Percentiles rank a stretch among this genome's conserved stretches.
Conservation (phyloP, 169 alveolate species). For the Plasmodium gaboni region DNA sequence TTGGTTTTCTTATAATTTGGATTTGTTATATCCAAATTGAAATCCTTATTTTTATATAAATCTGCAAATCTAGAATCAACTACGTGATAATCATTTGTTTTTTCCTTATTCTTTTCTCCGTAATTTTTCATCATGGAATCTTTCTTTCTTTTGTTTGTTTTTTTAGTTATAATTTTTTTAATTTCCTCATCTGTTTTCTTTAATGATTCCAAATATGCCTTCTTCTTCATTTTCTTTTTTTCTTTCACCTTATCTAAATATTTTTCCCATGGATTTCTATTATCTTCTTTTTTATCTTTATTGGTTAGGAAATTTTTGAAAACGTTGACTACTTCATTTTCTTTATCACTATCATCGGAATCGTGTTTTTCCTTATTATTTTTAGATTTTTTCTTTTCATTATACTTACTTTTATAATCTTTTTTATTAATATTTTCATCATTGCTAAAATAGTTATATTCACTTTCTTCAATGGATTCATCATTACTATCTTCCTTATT, state of each 20-base stretch:
- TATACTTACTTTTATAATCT: conserved; percentile 1
- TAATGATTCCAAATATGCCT: conserved; percentile 48
- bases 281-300: conserved; percentile 64
- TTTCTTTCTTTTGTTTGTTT: conserved; percentile 69
- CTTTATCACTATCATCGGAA: conserved; percentile 52
- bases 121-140: conserved; percentile 20
- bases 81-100: conserved; percentile 53
- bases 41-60: conserved; percentile 87
- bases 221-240: conserved; percentile 71
- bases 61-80: conserved; percentile 86
- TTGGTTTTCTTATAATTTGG: conserved; percentile 87
- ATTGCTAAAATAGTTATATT: not conserved
- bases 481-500: not conserved
- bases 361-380: not conserved
- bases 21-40: conserved; percentile 91
- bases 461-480: not conserved
- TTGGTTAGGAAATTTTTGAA: conserved; percentile 52
- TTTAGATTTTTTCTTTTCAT: conserved; percentile 25
- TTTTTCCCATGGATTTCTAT: conserved; percentile 57
- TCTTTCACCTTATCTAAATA: conserved; percentile 53
- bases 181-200: conserved; percentile 75
- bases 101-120: conserved; percentile 29
- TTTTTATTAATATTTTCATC: conserved; percentile 5
- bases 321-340: conserved; percentile 53
- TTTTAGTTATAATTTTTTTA: conserved; percentile 66